Evolutionary conservation across 495 filamentous ascomycete species (phyloP).

Genomic region (Aspergillus avenaceus): DNA sequence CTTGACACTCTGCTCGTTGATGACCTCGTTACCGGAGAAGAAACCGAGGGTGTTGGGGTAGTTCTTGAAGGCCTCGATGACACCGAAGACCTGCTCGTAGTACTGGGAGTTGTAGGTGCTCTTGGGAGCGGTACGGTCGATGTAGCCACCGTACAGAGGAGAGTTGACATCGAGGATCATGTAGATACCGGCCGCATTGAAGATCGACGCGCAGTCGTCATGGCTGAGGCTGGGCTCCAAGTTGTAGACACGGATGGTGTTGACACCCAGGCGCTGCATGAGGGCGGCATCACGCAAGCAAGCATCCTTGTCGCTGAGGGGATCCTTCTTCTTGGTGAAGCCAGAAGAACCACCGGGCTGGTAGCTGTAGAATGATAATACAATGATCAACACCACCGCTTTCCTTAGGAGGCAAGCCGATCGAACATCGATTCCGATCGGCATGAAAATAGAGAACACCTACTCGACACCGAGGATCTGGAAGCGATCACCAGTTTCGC

Average conservation of each 20-base stretch:
- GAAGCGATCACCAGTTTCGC: constrained; percentile 71
- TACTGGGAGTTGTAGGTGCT: constrained; percentile 71
- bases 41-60: constrained; percentile 90
- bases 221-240: constrained; percentile 79
- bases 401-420: constrained; percentile 11
- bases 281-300: constrained; percentile 90
- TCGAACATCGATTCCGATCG: constrained; percentile 8
- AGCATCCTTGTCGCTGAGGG: constrained; percentile 66
- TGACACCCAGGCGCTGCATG: constrained; percentile 82
- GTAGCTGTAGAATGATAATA: constrained; percentile 48
- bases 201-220: constrained; percentile 84
- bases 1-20: constrained; percentile 58
- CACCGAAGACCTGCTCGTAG: constrained; percentile 76
- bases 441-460: constrained; percentile 15
- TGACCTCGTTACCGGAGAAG: constrained; percentile 92
- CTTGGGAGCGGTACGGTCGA: constrained; percentile 65
- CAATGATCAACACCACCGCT: constrained; percentile 17
- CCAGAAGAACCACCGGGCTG: constrained; percentile 87
- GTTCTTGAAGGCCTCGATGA: constrained; percentile 91
- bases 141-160: constrained; percentile 69
- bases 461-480: constrained; percentile 85
- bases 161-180: constrained; percentile 83
- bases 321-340: constrained; percentile 67
- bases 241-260: constrained; percentile 94
- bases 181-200: constrained; percentile 80